Evolutionary conservation across 192 early-diverging fungal species (phyloP).

Genomic region (Coemansia sp.): DNA sequence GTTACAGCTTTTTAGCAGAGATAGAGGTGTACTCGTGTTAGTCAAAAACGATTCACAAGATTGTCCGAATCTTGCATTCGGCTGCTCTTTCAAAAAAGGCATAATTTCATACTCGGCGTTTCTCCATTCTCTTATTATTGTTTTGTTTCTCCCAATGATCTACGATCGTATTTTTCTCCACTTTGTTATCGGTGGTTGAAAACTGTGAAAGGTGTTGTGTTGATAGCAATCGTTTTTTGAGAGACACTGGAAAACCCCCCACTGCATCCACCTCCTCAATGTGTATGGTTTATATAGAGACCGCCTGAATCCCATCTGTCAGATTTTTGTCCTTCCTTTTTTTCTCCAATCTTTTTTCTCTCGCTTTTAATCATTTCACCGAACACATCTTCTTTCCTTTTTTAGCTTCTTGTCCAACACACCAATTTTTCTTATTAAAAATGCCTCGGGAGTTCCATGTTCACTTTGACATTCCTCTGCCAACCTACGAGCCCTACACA

Average conservation of each 20-base stretch:
- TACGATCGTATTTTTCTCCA: not conserved
- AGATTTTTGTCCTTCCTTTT: too few species aligned
- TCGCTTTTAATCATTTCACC: not conserved
- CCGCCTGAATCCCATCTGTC: too few species aligned
- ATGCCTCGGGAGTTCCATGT: not conserved
- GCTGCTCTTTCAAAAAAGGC: not conserved
- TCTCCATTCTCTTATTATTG: not conserved
- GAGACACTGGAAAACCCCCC: too few species aligned
- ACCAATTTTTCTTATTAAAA: not conserved
- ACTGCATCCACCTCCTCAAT: not conserved
- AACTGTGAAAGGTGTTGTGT: not conserved
- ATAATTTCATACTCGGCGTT: slow-evolving; percentile 4
- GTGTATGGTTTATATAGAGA: too few species aligned
- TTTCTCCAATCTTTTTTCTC: not conserved
- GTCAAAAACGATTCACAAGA: not conserved
- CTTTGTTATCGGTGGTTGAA: not conserved
- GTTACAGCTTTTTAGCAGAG: not conserved
- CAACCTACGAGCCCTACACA: not conserved
- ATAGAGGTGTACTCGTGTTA: too few species aligned
- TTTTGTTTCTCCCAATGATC: not conserved
- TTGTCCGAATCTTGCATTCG: slow-evolving; percentile 4
- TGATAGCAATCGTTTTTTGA: not conserved
- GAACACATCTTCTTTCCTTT: not conserved
- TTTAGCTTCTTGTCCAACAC: not conserved
- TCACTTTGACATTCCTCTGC: not conserved